Evolutionary conservation across 176 grass and related monocot species (phyloP).

Genomic region (Pharus latifolius): DNA sequence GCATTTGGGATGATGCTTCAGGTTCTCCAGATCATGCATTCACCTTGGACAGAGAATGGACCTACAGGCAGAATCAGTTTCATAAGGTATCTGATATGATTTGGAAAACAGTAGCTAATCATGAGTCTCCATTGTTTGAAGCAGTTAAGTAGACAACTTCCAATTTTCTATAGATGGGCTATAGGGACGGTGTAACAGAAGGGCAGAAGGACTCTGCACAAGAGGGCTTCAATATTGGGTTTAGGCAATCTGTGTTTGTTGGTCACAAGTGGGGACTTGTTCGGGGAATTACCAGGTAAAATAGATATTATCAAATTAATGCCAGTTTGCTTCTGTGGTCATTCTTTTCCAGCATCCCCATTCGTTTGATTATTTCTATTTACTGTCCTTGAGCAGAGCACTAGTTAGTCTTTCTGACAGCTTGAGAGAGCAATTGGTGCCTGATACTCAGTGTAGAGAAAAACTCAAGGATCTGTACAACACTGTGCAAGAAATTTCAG

Average conservation of each 20-base stretch:
- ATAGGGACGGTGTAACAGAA: slow-evolving; percentile 71
- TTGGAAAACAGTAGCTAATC: neutral
- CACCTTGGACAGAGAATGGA: slow-evolving; percentile 64
- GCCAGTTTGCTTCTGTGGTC: neutral
- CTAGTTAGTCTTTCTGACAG: slow-evolving; percentile 36
- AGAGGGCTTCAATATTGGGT: slow-evolving; percentile 85
- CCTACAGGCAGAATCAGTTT: slow-evolving; percentile 42
- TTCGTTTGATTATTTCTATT: neutral
- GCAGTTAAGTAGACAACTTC: neutral
- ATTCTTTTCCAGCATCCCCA: neutral
- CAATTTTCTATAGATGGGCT: slow-evolving; percentile 58
- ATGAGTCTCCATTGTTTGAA: neutral
- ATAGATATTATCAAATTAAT: neutral
- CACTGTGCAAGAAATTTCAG: slow-evolving; percentile 43
- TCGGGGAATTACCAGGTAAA: slow-evolving; percentile 63
- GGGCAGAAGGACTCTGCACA: slow-evolving; percentile 70
- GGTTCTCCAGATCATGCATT: slow-evolving; percentile 10
- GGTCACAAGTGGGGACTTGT: slow-evolving; percentile 76
- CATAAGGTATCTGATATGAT: slow-evolving; percentile 43
- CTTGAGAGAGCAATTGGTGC: slow-evolving; percentile 47
- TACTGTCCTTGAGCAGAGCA: slow-evolving; percentile 25
- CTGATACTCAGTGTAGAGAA: slow-evolving; percentile 20
- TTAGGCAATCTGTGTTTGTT: slow-evolving; percentile 52
- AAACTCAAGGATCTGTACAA: slow-evolving; percentile 22
- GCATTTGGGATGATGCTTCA: slow-evolving; percentile 33